phyloP scores from a whole-genome alignment of 2,329 filamentous ascomycete species.

The Macrophomina pseudophaseolina region DNA sequence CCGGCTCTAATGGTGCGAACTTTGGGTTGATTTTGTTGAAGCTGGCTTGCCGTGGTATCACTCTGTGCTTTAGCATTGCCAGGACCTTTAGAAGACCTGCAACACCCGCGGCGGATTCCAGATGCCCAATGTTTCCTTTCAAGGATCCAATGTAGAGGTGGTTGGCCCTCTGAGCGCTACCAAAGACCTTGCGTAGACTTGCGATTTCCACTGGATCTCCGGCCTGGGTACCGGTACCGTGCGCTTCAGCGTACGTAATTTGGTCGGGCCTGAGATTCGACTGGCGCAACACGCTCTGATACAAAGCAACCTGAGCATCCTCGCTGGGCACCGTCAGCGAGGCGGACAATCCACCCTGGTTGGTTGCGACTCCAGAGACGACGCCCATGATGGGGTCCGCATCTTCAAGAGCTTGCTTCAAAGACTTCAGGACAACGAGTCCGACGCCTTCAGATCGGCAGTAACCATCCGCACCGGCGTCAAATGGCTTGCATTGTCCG shows the following conservation, averaged over 20 bases:
- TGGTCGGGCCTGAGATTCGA: not conserved
- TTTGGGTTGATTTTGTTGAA: slow-evolving; percentile 29
- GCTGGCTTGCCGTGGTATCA: slow-evolving; percentile 33
- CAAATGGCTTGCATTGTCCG: slow-evolving; percentile 50
- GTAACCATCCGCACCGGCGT: slow-evolving; percentile 53
- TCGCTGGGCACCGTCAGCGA: slow-evolving; percentile 27
- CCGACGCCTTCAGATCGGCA: slow-evolving; percentile 57
- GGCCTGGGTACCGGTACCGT: slow-evolving; percentile 65
- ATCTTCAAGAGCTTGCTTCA: slow-evolving; percentile 55
- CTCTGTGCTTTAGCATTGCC: slow-evolving; percentile 31
- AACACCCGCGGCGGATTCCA: slow-evolving; percentile 37
- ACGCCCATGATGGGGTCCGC: slow-evolving; percentile 53
- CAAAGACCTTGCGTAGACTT: slow-evolving; percentile 19
- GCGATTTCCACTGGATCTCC: slow-evolving; percentile 45
- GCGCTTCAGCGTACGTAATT: slow-evolving; percentile 31
- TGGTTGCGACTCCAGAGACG: slow-evolving; percentile 32
- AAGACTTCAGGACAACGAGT: slow-evolving; percentile 54
- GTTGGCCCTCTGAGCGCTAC: not conserved
- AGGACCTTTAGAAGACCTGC: slow-evolving; percentile 36
- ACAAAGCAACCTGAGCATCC: slow-evolving; percentile 21
- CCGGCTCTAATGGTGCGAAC: slow-evolving; percentile 26
- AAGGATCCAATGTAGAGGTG: slow-evolving; percentile 29
- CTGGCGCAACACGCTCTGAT: not conserved
- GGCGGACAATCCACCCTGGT: slow-evolving; percentile 8
- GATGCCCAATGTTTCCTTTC: slow-evolving; percentile 38